A percentile compares a stretch with the other conserved stretches of the same genome.
These are phyloP conservation scores for Lactarius sp. DNA, from an alignment of 768 basidiomycete species.

Conservation along the genomic window DNA sequence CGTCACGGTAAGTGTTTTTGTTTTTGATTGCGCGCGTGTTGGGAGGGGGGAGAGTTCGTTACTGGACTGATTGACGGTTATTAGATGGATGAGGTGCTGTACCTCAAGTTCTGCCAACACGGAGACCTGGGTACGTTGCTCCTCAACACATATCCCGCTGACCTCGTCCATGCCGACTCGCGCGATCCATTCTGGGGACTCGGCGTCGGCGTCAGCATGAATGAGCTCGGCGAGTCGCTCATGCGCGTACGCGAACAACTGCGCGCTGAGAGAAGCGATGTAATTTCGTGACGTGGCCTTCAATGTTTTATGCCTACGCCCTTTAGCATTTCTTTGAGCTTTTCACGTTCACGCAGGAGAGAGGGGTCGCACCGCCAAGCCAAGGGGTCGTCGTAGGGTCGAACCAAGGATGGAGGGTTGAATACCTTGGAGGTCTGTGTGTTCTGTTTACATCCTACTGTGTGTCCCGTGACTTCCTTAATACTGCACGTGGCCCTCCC, in stretches of 20 bases:
- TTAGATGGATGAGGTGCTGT: slow-evolving; percentile 67
- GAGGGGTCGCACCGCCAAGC: too few relatives aligned
- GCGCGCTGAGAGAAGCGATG: slow-evolving; percentile 27
- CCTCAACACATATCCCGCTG: slow-evolving; percentile 46
- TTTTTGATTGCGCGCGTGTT: not conserved
- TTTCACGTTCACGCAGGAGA: too few relatives aligned
- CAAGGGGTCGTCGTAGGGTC: too few relatives aligned
- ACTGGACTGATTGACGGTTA: not conserved
- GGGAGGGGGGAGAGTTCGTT: not conserved
- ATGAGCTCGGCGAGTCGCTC: slow-evolving; percentile 61
- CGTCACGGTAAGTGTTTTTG: slow-evolving; percentile 40
- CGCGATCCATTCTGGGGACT: slow-evolving; percentile 64
- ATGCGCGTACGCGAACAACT: slow-evolving; percentile 50
- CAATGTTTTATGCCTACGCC: too few relatives aligned
- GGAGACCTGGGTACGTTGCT: slow-evolving; percentile 50
- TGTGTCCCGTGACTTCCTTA: too few relatives aligned
- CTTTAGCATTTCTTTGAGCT: not conserved
- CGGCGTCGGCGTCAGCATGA: slow-evolving; percentile 49
- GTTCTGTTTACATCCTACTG: too few relatives aligned
- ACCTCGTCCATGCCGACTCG: slow-evolving; percentile 45
- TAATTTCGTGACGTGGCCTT: not conserved
- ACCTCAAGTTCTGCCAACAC: slow-evolving; percentile 69
- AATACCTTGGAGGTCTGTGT: too few relatives aligned
- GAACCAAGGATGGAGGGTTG: too few relatives aligned
- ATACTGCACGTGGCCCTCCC: too few relatives aligned